A percentile compares a stretch with the other conserved stretches of the same genome.
phyloP scores from a whole-genome alignment of 2,329 filamentous ascomycete genomes.

The Epichloe baconii region DNA sequence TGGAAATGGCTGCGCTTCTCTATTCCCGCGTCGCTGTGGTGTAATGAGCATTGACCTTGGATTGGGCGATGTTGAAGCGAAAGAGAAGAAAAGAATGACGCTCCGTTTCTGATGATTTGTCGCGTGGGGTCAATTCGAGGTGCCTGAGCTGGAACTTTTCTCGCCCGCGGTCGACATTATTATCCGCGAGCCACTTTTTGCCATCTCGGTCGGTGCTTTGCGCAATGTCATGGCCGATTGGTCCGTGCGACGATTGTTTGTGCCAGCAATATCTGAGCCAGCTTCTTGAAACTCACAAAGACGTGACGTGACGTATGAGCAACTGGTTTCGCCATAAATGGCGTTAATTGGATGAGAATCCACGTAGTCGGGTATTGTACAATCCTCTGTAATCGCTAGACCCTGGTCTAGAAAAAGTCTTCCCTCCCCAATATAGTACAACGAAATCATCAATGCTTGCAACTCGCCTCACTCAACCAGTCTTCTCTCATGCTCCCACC shows the following conservation, averaged over 20 bases:
- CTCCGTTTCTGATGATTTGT: background rate
- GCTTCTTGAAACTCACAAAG: too few relatives aligned
- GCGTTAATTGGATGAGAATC: too few relatives aligned
- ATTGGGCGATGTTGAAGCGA: background rate
- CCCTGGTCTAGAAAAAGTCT: background rate
- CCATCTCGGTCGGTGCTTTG: too few relatives aligned
- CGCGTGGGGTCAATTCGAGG: background rate
- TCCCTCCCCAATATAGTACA: background rate
- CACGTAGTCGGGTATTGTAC: too few relatives aligned
- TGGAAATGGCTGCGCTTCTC: constrained; percentile 2
- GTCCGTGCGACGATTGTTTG: background rate
- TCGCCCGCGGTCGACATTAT: constrained; percentile 1
- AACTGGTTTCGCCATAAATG: too few relatives aligned
- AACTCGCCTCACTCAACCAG: constrained; percentile 7
- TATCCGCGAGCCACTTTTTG: constrained; percentile 1
- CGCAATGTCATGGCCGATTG: background rate
- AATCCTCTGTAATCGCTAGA: background rate
- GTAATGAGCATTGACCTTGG: background rate
- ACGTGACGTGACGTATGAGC: too few relatives aligned
- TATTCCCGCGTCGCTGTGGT: background rate
- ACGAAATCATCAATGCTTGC: background rate
- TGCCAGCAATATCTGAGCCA: too few relatives aligned
- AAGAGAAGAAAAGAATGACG: background rate
- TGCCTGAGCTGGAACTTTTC: background rate
- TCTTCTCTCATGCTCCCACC: constrained; percentile 37